phyloP scores from a whole-genome alignment of 2,329 filamentous ascomycete species.

The Tolypocladium guangdongense region DNA sequence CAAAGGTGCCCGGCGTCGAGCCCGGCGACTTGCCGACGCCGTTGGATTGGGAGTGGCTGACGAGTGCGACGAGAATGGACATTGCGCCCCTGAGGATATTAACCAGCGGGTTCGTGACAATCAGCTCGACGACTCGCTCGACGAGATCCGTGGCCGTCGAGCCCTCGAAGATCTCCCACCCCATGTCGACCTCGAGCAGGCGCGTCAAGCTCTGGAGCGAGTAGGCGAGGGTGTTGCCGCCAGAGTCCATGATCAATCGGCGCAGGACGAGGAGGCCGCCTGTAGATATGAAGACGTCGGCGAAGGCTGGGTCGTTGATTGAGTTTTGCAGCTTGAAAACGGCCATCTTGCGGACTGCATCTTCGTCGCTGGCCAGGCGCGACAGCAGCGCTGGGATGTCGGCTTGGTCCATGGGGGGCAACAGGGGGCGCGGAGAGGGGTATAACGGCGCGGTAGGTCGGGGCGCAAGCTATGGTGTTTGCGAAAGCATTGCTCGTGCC shows the following conservation, averaged over 20 bases:
- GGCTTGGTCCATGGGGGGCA: slow-evolving; percentile 47
- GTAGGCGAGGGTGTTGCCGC: slow-evolving; percentile 92
- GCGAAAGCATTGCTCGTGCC: neutral
- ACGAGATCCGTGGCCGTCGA: slow-evolving; percentile 54
- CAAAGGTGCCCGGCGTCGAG: slow-evolving; percentile 52
- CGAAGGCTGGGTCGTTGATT: slow-evolving; percentile 92
- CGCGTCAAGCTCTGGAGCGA: slow-evolving; percentile 80
- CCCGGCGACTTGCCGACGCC: slow-evolving; percentile 21
- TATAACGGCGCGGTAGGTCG: neutral
- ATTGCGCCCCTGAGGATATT: slow-evolving; percentile 96
- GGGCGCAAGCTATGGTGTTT: neutral
- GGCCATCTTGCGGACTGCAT: slow-evolving; percentile 94
- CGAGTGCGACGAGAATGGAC: slow-evolving; percentile 89
- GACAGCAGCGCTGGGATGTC: slow-evolving; percentile 55
- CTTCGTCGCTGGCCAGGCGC: slow-evolving; percentile 60
- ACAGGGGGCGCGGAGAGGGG: slow-evolving; percentile 1
- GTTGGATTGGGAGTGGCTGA: slow-evolving; percentile 66
- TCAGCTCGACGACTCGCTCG: slow-evolving; percentile 74
- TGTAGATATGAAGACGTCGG: slow-evolving; percentile 88
- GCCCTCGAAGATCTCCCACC: slow-evolving; percentile 78
- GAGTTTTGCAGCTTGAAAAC: slow-evolving; percentile 95
- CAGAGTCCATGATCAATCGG: slow-evolving; percentile 71
- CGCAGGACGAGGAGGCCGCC: slow-evolving; percentile 75
- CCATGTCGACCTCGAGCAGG: slow-evolving; percentile 91
- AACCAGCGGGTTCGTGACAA: slow-evolving; percentile 90